Base-by-base conservation (phyloP, 768 basidiomycete species). In the Xanthoconium stramineum region DNA sequence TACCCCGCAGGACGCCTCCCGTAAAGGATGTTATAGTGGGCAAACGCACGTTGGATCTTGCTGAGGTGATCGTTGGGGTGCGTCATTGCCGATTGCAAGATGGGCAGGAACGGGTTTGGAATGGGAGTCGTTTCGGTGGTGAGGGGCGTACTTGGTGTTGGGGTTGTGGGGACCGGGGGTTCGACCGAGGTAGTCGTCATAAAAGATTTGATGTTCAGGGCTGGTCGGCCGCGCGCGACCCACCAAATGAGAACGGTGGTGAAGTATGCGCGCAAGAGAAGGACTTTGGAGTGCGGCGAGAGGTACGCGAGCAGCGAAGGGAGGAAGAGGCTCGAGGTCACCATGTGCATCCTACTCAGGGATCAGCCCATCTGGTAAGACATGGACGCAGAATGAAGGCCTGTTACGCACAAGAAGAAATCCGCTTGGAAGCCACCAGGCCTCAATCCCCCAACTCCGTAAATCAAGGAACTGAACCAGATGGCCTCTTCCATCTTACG, bases 401-500 rank as follows among this genome's bases (percentile, higher is more conserved):
- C 17, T n/a, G 3, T 10, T 1, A 61, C 71, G 17, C 56, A 88
- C 86, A 75, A 52, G 74, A 82, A 80, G 67, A 89, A 88, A 32
- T 73, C 62, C 1, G 62, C 47, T 44, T 19, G 49, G 39, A 61
- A 59, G 51, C 87, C 82, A 0, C 77, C 80, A 28, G 78, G 75
- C 65, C 83, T 70, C 74, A 78, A 82, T 5, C 83, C 85, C 6
- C 77, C 79, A n/a, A 83, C 71, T 3, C 77, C 83, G 57, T 84
- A 90, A 24, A 84, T 61, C 14, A 86, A 53, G 0, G 72, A 72
- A 43, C 74, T 77, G 17, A 78, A 68, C 83, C 85, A 90, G 7
- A 73, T 63, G 6, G 89, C 60, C 62, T 91, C 87, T 59, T 85
- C 83, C 29, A 85, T 74, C 66, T 86, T 89, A 15, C 73, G 67